A percentile compares a stretch with the other conserved stretches of the same genome.
These are phyloP conservation scores for Termitomyces sp. DNA, from an alignment of 768 basidiomycete species.

Conservation along the genomic window DNA sequence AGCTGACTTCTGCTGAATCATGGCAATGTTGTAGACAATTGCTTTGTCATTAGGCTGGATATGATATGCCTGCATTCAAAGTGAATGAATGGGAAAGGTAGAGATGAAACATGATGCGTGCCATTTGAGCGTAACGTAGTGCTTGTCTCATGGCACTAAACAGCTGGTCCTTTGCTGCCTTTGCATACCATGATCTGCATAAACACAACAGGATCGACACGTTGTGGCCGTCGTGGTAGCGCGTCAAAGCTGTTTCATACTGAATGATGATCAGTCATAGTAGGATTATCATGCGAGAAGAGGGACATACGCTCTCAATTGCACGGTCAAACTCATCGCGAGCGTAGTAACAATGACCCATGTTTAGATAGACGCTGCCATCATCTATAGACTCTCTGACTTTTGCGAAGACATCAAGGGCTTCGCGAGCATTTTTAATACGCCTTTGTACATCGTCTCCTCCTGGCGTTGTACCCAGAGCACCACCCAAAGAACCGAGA, in stretches of 20 bases:
- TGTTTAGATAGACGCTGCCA: slow-evolving; percentile 90
- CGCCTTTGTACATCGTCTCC: slow-evolving; percentile 63
- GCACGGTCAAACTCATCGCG: slow-evolving; percentile 94
- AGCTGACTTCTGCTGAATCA: slow-evolving; percentile 96
- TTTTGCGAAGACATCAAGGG: slow-evolving; percentile 84
- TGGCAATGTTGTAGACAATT: slow-evolving; percentile 90
- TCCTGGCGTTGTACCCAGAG: slow-evolving; percentile 35
- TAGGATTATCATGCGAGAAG: neutral
- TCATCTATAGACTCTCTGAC: slow-evolving; percentile 79
- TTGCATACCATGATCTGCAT: slow-evolving; percentile 91
- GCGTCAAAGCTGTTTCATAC: slow-evolving; percentile 89
- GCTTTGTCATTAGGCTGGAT: slow-evolving; percentile 87
- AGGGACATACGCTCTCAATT: slow-evolving; percentile 78
- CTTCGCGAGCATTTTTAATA: slow-evolving; percentile 75
- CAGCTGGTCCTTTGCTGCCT: slow-evolving; percentile 86
- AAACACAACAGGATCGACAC: slow-evolving; percentile 77
- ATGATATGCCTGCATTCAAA: slow-evolving; percentile 64
- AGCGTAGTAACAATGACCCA: slow-evolving; percentile 92
- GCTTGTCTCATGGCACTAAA: slow-evolving; percentile 81
- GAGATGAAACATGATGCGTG: slow-evolving; percentile 23
- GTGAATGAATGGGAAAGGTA: slow-evolving; percentile 1
- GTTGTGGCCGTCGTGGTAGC: slow-evolving; percentile 71
- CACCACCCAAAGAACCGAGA: slow-evolving; percentile 60
- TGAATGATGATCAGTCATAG: slow-evolving; percentile 22
- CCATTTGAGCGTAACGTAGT: slow-evolving; percentile 75